Evolutionary conservation across 306 rosid species (phyloP).

Genomic region (Canavalia ensiformis): DNA sequence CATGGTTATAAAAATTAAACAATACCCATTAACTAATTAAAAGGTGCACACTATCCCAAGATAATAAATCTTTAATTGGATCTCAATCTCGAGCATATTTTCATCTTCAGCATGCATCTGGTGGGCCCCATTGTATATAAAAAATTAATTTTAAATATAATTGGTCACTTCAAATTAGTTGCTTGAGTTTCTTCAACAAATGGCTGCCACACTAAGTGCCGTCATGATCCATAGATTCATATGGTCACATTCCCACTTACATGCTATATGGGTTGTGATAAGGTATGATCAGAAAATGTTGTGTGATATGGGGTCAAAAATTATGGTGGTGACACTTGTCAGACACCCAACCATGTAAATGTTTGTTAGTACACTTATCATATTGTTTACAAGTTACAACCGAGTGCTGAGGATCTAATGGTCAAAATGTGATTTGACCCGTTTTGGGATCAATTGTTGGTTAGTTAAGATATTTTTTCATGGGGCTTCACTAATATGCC

Average conservation of each 20-base stretch:
- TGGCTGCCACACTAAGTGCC: conserved; percentile 43
- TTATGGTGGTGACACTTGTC: conserved; percentile 50
- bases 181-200: conserved; percentile 44
- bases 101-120: conserved; percentile 5
- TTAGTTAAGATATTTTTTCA: conserved; percentile 35
- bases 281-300: conserved; percentile 42
- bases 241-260: conserved; percentile 47
- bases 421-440: conserved; percentile 63
- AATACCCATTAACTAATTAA: conserved; percentile 13
- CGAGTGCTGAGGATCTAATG: conserved; percentile 55
- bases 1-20: neutral
- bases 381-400: conserved; percentile 33
- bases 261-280: conserved; percentile 35
- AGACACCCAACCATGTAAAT: conserved; percentile 48
- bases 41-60: conserved; percentile 22
- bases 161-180: conserved; percentile 29
- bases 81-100: conserved; percentile 22
- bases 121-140: conserved; percentile 20
- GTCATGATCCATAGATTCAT: conserved; percentile 59
- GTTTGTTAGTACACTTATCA: conserved; percentile 36
- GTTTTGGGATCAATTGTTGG: conserved; percentile 33
- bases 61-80: conserved; percentile 15
- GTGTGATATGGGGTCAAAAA: conserved; percentile 39
- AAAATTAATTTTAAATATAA: neutral
- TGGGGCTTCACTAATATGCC: neutral